Evolutionary conservation across 2,329 filamentous ascomycete species (phyloP).

Genomic region (Fusarium armeniacum): DNA sequence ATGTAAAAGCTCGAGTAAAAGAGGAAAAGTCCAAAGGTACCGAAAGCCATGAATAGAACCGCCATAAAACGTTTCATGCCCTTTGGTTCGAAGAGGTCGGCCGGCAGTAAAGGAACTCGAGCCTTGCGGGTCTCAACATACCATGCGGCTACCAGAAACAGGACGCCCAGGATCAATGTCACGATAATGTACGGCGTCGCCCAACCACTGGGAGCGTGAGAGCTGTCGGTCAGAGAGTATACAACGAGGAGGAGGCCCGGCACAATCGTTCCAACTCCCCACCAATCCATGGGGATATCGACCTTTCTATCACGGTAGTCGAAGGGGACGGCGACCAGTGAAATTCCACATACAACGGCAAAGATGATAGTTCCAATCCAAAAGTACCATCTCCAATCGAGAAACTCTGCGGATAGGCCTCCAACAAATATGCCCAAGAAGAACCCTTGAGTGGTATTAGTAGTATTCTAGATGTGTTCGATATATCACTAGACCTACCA

Average conservation of each 20-base stretch:
- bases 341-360: conserved; percentile 64
- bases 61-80: conserved; percentile 71
- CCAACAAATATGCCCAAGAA: conserved; percentile 76
- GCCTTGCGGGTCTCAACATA: conserved; percentile 76
- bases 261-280: conserved; percentile 67
- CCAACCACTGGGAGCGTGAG: conserved; percentile 74
- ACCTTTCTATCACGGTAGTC: conserved; percentile 49
- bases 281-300: conserved; percentile 70
- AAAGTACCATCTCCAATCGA: conserved; percentile 78
- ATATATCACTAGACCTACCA: not conserved
- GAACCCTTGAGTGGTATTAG: conserved; percentile 59
- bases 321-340: conserved; percentile 56
- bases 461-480: not conserved
- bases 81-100: conserved; percentile 69
- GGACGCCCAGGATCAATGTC: conserved; percentile 68
- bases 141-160: conserved; percentile 65
- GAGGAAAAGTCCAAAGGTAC: conserved; percentile 73
- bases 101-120: conserved; percentile 71
- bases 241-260: conserved; percentile 73
- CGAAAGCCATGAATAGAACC: conserved; percentile 63
- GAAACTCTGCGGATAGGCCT: conserved; percentile 71
- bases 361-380: conserved; percentile 68
- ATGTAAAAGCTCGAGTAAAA: conserved; percentile 76
- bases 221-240: conserved; percentile 76
- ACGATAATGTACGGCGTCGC: conserved; percentile 74